A percentile compares a stretch with the other conserved stretches of the same genome.
Conservation (phyloP, 23 red algal species). For the Gracilaria gracilis region DNA sequence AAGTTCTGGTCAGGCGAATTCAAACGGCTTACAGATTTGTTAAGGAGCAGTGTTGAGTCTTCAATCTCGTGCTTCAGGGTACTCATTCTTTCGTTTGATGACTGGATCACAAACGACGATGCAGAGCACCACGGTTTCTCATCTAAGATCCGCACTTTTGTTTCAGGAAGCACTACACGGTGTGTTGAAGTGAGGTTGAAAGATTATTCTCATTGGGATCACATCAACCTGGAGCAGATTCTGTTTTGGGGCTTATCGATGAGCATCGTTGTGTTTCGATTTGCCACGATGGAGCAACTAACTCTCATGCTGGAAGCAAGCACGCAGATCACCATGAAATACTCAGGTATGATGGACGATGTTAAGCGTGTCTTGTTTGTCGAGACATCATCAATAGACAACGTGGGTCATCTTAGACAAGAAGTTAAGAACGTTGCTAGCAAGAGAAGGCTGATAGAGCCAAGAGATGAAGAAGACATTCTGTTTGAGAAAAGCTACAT, state of each 20-base stretch:
- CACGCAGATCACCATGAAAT: conserved; percentile 14
- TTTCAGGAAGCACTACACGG: background rate
- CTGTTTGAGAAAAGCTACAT: conserved; percentile 2
- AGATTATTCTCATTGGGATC: conserved; percentile 13
- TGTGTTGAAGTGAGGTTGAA: background rate
- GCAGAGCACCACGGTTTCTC: background rate
- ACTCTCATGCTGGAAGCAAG: background rate
- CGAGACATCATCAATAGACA: background rate
- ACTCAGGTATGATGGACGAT: background rate
- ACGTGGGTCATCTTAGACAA: background rate
- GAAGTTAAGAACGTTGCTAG: background rate
- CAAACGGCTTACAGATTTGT: background rate
- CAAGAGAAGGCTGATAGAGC: background rate
- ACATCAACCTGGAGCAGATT: conserved; percentile 1
- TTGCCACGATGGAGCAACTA: background rate
- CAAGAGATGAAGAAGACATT: background rate
- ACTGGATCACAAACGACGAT: background rate
- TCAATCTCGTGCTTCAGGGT: background rate
- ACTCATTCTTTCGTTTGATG: background rate
- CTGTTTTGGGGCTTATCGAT: conserved; percentile 11
- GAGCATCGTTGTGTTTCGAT: conserved; percentile 1
- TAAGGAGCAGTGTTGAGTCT: background rate
- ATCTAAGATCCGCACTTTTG: background rate
- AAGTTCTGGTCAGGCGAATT: background rate
- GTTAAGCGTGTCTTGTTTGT: conserved; percentile 4